Evolutionary conservation across 345 rosid species (phyloP).

Genomic region (Hibiscus trionum): DNA sequence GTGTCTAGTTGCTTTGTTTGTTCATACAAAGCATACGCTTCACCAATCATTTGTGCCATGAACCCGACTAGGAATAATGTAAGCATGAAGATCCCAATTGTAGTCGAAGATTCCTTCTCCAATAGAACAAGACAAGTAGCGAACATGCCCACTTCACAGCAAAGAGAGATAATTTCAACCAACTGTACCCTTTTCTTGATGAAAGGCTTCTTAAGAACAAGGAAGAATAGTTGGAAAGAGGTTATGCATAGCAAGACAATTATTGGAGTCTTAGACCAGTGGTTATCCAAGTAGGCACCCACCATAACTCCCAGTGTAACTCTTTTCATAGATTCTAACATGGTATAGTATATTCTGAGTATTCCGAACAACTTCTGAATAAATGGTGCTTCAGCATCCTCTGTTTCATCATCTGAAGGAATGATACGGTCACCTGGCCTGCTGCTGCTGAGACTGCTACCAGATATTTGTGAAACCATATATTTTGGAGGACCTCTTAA

Average conservation of each 20-base stretch:
- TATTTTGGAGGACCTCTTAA: constrained; percentile 94
- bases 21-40: constrained; percentile 65
- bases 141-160: constrained; percentile 53
- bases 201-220: constrained; percentile 84
- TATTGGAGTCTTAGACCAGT: constrained; percentile 44
- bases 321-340: constrained; percentile 57
- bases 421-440: constrained; percentile 56
- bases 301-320: constrained; percentile 54
- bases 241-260: constrained; percentile 50
- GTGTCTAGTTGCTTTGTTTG: constrained; percentile 59
- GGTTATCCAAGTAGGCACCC: constrained; percentile 46
- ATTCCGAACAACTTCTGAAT: constrained; percentile 86
- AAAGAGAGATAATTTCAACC: constrained; percentile 63
- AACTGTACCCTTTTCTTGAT: constrained; percentile 85
- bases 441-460: constrained; percentile 30
- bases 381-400: constrained; percentile 91
- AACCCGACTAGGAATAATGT: constrained; percentile 62
- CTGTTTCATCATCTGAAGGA: constrained; percentile 88
- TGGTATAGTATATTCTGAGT: constrained; percentile 83
- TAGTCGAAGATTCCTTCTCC: constrained; percentile 32
- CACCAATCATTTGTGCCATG: constrained; percentile 43
- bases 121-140: constrained; percentile 43
- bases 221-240: constrained; percentile 79
- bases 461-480: constrained; percentile 83
- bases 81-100: constrained; percentile 56